A percentile compares a stretch with the other conserved stretches of the same genome.
Conservation (phyloP, 2,329 filamentous ascomycete species). For the Ophiostoma sp. region DNA sequence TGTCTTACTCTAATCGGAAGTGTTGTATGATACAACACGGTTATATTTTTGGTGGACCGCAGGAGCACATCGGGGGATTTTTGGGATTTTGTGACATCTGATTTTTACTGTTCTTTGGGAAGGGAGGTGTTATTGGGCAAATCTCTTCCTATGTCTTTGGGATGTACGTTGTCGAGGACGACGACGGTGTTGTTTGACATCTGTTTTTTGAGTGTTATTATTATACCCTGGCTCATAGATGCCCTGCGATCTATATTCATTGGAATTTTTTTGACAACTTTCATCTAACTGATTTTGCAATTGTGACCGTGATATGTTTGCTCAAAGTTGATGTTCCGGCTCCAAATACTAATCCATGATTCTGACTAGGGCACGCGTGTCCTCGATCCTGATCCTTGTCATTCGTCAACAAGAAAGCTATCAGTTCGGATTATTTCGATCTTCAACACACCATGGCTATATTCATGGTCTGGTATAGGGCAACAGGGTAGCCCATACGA, state of each 20-base stretch:
- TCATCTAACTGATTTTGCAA: not conserved
- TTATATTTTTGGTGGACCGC: not conserved
- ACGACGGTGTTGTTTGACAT: not conserved
- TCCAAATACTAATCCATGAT: not conserved
- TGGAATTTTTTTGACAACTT: conserved; percentile 9
- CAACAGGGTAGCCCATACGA: no score
- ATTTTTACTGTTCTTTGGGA: not conserved
- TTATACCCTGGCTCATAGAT: conserved; percentile 15
- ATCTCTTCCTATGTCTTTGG: not conserved
- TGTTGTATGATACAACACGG: not conserved
- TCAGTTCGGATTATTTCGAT: not conserved
- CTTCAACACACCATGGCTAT: not conserved
- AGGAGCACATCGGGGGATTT: not conserved
- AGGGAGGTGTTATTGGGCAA: not conserved
- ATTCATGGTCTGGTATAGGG: not conserved
- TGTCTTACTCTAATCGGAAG: not conserved
- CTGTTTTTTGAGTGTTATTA: not conserved
- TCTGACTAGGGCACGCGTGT: not conserved
- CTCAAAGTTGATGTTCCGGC: not conserved
- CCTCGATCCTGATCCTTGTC: not conserved
- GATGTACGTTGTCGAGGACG: not conserved
- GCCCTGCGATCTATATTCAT: conserved; percentile 18
- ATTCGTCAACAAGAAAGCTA: not conserved
- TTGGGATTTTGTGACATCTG: not conserved
- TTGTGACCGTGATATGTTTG: not conserved